Evolutionary conservation across 306 rosid species (phyloP), one percentile per base, ranked within the genome.

Genomic region (Cucurbita ficifolia): DNA sequence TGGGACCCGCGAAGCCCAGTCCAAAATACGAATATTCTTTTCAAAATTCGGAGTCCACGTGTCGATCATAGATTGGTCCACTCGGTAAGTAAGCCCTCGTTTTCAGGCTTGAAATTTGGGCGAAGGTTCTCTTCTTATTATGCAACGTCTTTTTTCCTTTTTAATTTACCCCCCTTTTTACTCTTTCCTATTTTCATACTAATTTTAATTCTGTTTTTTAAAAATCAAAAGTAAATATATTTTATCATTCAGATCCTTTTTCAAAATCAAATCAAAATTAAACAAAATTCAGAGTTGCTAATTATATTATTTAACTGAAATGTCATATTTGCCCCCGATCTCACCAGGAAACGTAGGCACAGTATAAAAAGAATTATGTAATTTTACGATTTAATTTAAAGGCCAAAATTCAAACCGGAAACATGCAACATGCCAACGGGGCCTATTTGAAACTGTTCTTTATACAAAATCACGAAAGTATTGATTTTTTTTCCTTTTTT

Each of bases 1-100:
- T n/a, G 75, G 43, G 85, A 2, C 80, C 84, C 83, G 83, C 89
- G 40, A 82, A 87, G 55, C 45, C 78, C 22, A 48, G 10, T 43
- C 7, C n/a, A 42, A 40, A 18, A 7, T 4, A 5, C 19, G 57
- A 22, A 67, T 67, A 67, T 67, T 67, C 73, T 45, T 67, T 3
- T n/a, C 2, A 10, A 19, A 39, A 43, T 42, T 19, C 19, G 24
- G 0, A 0, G 4, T 48, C 74, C 74, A 69, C 74, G 42, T 69
- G 43, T 42, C 74, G 16, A 8, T 0, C 0, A 14, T 0, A 9
- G 13, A 45, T 6, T 46, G 24, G 43, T 69, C 21, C 38, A 48
- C 43, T 69, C 2, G 56, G 4, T 6, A 46, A 45, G 55, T 43
- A 68, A 46, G 4, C 21, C 73, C 73, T 68, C 42, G 1, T 14